Base-by-base conservation (phyloP, 352 stramenopile species). In the Albugo laibachii region DNA sequence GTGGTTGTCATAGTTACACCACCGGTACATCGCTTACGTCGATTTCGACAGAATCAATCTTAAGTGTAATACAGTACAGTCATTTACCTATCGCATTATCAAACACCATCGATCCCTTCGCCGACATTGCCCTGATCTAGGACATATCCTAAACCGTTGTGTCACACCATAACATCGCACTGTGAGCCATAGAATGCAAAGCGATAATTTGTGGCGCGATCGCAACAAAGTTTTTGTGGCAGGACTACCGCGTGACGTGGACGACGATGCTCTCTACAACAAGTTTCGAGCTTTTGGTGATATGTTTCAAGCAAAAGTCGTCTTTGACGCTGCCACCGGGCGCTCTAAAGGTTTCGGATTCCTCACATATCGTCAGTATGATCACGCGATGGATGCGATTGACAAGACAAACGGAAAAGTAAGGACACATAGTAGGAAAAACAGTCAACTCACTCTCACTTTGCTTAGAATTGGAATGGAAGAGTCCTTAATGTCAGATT, bases 191-290 rank as follows among this genome's bases (percentile, higher is more conserved):
- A 31, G 24, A 31, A 31, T 31, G 24, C 24, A 31, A 31, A 31
- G 24, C 24, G 24, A 31, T 31, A 31, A 87, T 48, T 60, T 89
- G 21, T 89, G 77, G 77, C 77, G 77, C 45, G 77, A 89, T 58
- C 77, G 77, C 57, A 89, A 85, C 62, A 89, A 89, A 62, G 69
- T 89, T 45, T 85, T 89, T 54, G 74, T 89, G 39, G 77, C 73
- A 11, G 77, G 77, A 1, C 55, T 89, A 27, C 77, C 77, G 8
- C 21, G 57, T 16, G 49, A 76, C 34, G 71, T 59, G 34, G 71
- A 86, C 50, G 77, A 89, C 39, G 54, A 67, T 45, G 68, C 68
- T 47, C 58, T 89, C 36, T 74, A 70, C 50, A 59, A 65, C 1
- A 85, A 86, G 54, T 89, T 86, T 56, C 61, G 71, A 24, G 14